Evolutionary conservation across 2,329 filamentous ascomycete species (phyloP), one percentile per base, ranked within the genome.

Genomic region (Xylariales sp.): DNA sequence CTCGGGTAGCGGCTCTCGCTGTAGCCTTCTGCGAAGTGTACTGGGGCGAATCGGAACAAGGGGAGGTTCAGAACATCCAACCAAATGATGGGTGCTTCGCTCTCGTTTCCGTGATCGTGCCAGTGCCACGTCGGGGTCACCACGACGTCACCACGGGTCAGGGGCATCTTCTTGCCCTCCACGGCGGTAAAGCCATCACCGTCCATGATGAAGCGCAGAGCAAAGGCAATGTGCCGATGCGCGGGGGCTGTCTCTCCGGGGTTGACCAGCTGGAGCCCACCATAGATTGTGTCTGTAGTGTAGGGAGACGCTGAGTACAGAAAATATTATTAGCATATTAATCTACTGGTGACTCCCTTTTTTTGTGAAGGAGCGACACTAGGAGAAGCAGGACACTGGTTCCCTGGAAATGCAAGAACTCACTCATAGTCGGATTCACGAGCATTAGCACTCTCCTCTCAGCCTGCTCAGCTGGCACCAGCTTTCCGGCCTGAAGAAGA

Each of bases 101-200:
- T 68, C 16, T 77, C 68, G 30, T 77, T 75, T 12, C 72, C 73
- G 40, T 77, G 72, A 45, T 76, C 72, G 41, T 75, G 71, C 63
- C 69, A 76, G 48, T 74, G 69, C 72, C 72, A 76, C 0, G 64
- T 69, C 0, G 73, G 74, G 0, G 73, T 78, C 4, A 77, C 48
- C 27, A 78, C 72, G 3, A 77, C 70, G 46, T 77, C 73, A 14
- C 73, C 67, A 1, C 62, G 57, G 16, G 62, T 48, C 69, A 78
- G 76, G 4, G 52, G 45, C 19, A 77, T 67, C 14, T 66, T 59
- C 4, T 52, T 48, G 10, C 73, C 72, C n/a, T 74, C 65, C 0
- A 77, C 68, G 4, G 73, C 72, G 0, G 74, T 77, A 47, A 75
- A 77, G 4, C 72, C 72, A 5, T 62, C 50, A 4, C 72, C 72